A percentile compares a stretch with the other conserved stretches of the same genome.
Evolutionary conservation across 129 eudicot genomes (phyloP).

Genomic region (Deinandra increscens): DNA sequence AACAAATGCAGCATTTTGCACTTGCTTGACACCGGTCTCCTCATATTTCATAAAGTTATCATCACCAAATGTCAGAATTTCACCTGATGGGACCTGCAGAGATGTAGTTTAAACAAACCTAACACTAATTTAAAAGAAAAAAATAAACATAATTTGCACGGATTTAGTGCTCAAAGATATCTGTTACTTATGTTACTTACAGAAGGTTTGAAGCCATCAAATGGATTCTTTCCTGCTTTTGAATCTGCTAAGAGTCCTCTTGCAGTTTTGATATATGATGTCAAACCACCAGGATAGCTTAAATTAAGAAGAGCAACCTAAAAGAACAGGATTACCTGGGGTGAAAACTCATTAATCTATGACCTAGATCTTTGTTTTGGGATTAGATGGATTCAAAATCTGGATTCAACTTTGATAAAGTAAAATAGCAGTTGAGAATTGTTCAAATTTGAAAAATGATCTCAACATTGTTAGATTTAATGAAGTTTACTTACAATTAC

Average conservation of each 20-base stretch:
- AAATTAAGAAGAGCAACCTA: constrained; percentile 73
- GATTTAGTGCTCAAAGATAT: background rate
- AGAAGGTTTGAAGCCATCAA: constrained; percentile 87
- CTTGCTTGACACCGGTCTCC: constrained; percentile 77
- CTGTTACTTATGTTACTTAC: constrained; percentile 67
- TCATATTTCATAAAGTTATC: constrained; percentile 67
- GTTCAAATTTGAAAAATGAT: background rate
- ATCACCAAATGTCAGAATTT: constrained; percentile 72
- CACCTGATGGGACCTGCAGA: constrained; percentile 89
- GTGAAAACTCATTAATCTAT: background rate
- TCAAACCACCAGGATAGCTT: constrained; percentile 83
- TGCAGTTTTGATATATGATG: constrained; percentile 79
- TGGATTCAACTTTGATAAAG: background rate
- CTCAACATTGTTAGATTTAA: background rate
- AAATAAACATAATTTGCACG: background rate
- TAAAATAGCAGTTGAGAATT: background rate
- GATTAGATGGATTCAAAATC: background rate
- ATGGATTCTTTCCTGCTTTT: constrained; percentile 92
- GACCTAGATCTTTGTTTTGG: background rate
- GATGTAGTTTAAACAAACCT: background rate
- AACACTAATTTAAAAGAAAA: background rate
- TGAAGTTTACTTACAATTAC: constrained; percentile 1
- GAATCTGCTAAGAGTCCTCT: constrained; percentile 90
- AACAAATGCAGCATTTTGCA: constrained; percentile 87
- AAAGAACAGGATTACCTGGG: constrained; percentile 22